Percentiles rank a stretch among this genome's conserved stretches.
phyloP scores from a whole-genome alignment of 225 moss, liverwort and hornwort species.

The Pseudoscleropodium purum region DNA sequence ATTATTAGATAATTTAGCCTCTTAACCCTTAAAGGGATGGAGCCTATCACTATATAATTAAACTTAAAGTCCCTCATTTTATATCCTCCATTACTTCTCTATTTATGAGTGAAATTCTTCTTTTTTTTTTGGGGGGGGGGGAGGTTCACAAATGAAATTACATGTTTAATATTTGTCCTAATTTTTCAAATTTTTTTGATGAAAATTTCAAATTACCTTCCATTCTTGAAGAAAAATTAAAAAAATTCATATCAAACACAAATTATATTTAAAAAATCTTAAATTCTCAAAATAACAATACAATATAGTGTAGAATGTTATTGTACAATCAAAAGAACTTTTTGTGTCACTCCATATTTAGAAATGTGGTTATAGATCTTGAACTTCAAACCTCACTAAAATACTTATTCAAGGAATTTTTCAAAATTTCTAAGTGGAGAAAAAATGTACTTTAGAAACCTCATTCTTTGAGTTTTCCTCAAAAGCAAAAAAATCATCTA shows the following conservation, averaged over 20 bases:
- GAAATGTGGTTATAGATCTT: background rate
- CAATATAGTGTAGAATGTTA: background rate
- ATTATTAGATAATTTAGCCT: background rate
- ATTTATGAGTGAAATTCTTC: background rate
- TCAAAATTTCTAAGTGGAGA: accelerated
- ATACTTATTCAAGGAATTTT: background rate
- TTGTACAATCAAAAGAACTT: background rate
- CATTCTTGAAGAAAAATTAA: no score
- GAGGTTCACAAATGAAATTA: background rate
- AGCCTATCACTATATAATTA: accelerated
- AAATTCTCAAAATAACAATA: background rate
- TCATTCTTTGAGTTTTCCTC: no score
- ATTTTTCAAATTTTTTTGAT: background rate
- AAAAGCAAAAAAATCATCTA: no score
- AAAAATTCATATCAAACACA: background rate
- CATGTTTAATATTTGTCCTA: no score
- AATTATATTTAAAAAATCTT: background rate
- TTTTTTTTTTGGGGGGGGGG: no score
- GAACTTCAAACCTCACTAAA: background rate
- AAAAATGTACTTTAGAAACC: background rate
- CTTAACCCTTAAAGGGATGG: accelerated
- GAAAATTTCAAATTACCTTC: background rate
- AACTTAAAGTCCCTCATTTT: background rate
- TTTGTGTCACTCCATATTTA: no score
- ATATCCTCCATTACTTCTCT: accelerated